These are phyloP conservation scores for Nephelium lappaceum DNA, from an alignment of 345 rosid genomes.

Conservation along the genomic window DNA sequence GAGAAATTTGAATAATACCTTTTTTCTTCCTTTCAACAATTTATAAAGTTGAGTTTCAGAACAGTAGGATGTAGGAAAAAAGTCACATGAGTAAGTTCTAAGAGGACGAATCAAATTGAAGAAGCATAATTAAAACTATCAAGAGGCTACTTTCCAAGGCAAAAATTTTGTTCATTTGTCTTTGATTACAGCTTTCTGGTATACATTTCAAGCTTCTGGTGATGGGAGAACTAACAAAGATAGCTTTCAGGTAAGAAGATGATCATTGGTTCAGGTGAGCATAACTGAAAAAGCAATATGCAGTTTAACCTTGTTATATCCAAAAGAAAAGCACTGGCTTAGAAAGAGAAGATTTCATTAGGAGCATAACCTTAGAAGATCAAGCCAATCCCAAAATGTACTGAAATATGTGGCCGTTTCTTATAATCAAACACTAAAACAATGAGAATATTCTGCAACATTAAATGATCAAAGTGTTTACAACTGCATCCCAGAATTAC, in stretches of 20 bases:
- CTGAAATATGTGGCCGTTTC: not conserved
- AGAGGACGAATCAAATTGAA: not conserved
- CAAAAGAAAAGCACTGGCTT: not conserved
- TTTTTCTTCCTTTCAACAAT: constrained; percentile 8
- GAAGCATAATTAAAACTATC: not conserved
- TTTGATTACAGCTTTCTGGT: not conserved
- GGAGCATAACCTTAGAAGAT: not conserved
- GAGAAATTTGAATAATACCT: not conserved
- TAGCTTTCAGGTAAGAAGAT: not conserved
- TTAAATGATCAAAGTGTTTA: not conserved
- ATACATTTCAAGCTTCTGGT: not conserved
- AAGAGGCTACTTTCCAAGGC: not conserved
- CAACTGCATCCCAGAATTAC: constrained; percentile 1
- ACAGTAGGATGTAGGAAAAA: not conserved
- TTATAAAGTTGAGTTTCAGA: not conserved
- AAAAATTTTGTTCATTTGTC: not conserved
- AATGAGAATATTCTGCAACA: not conserved
- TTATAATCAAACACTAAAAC: not conserved
- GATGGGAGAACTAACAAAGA: not conserved
- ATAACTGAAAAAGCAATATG: not conserved
- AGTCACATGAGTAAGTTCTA: not conserved
- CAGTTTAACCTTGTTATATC: not conserved
- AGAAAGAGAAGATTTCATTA: not conserved
- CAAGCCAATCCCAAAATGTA: no score
- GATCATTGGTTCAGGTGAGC: not conserved